These are phyloP conservation scores for Rhizophora mangle DNA, from an alignment of 345 rosid genomes.

Conservation along the genomic window DNA sequence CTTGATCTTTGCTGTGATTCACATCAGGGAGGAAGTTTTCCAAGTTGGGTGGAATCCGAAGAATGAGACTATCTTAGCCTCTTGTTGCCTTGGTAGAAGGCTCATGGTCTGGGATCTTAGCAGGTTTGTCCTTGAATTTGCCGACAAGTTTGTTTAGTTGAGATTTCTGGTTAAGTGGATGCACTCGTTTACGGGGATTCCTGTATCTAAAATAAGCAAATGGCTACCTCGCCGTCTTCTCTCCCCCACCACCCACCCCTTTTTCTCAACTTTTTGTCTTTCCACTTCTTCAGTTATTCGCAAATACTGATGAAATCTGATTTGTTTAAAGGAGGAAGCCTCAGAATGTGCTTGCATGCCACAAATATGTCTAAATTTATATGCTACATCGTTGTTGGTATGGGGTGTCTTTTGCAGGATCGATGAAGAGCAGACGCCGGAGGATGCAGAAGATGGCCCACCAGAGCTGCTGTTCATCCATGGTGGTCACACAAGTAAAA, in stretches of 20 bases:
- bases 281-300: not conserved
- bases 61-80: slow-evolving; percentile 95
- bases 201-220: not conserved
- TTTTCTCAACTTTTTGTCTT: not conserved
- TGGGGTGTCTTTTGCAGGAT: slow-evolving; percentile 23
- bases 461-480: slow-evolving; percentile 97
- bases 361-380: no score
- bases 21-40: slow-evolving; percentile 91
- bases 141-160: not conserved
- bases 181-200: not conserved
- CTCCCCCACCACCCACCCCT: no score
- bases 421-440: slow-evolving; percentile 34
- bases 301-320: not conserved
- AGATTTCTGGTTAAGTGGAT: not conserved
- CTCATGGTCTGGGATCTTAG: slow-evolving; percentile 99
- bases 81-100: slow-evolving; percentile 99
- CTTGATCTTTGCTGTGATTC: slow-evolving; percentile 17
- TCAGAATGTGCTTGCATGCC: not conserved
- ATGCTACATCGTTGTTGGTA: not conserved
- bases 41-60: slow-evolving; percentile 99
- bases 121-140: slow-evolving; percentile 53
- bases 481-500: slow-evolving; percentile 98
- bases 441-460: slow-evolving; percentile 98
- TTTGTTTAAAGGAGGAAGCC: not conserved
- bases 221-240: not conserved